Conservation (phyloP, 306 rosid genomes). For the Psophocarpus tetragonolobus region DNA sequence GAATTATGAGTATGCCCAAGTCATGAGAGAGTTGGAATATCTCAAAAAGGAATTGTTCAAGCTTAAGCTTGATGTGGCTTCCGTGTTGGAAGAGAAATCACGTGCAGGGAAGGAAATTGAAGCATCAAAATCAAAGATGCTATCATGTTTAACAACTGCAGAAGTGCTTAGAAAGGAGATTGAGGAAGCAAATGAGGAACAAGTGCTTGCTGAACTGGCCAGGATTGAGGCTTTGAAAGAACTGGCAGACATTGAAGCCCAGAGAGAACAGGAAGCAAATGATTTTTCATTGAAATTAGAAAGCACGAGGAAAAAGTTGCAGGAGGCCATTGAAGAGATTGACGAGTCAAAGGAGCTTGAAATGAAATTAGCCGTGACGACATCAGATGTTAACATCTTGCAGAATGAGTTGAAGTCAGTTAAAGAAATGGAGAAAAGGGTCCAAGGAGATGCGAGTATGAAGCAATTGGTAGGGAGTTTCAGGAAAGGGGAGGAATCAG, state of each 20-base stretch:
- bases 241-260: conserved; percentile 52
- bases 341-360: conserved; percentile 65
- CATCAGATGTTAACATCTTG: conserved; percentile 66
- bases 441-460: conserved; percentile 43
- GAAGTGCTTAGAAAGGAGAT: conserved; percentile 65
- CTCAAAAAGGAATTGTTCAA: conserved; percentile 63
- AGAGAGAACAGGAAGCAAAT: conserved; percentile 54
- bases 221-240: conserved; percentile 88
- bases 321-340: conserved; percentile 49
- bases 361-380: conserved; percentile 56
- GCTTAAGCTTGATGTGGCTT: conserved; percentile 81
- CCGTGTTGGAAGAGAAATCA: conserved; percentile 57
- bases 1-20: conserved; percentile 45
- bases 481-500: conserved; percentile 43
- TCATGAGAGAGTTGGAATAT: conserved; percentile 68
- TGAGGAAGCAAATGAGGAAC: conserved; percentile 76
- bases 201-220: conserved; percentile 80
- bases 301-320: conserved; percentile 44
- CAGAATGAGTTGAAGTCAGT: conserved; percentile 56
- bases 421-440: conserved; percentile 50
- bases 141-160: conserved; percentile 37
- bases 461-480: conserved; percentile 35
- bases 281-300: conserved; percentile 50
- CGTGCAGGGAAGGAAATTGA: conserved; percentile 53
- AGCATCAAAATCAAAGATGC: conserved; percentile 46